phyloP scores from a whole-genome alignment of 2,329 filamentous ascomycete species.

The Bipolaris gigantea region DNA sequence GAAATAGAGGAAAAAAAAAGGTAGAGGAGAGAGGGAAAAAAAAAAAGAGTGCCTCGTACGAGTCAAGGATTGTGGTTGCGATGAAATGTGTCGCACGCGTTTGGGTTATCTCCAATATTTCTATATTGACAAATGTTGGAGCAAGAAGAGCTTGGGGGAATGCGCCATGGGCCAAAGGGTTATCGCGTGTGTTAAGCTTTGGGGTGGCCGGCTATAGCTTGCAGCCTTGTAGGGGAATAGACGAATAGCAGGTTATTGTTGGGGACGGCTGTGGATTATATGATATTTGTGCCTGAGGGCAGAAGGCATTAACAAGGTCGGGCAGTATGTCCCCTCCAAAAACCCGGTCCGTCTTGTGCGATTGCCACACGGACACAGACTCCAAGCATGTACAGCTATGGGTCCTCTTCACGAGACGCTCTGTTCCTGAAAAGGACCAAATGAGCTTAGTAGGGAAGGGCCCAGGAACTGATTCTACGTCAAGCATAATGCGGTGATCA shows the following conservation, averaged over 20 bases:
- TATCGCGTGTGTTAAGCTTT: conserved; percentile 46
- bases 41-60: conserved; percentile 44
- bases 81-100: conserved; percentile 47
- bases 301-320: conserved; percentile 45
- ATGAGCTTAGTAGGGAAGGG: conserved; percentile 48
- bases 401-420: conserved; percentile 47
- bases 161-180: conserved; percentile 43
- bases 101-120: conserved; percentile 43
- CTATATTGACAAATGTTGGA: conserved; percentile 49
- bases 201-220: conserved; percentile 43
- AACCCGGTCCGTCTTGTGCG: conserved; percentile 44
- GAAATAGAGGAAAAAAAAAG: conserved; percentile 24
- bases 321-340: conserved; percentile 41
- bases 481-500: conserved; percentile 52
- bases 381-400: conserved; percentile 46
- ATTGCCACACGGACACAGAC: conserved; percentile 48
- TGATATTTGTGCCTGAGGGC: conserved; percentile 41
- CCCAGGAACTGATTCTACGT: conserved; percentile 47
- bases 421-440: conserved; percentile 48
- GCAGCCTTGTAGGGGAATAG: conserved; percentile 37
- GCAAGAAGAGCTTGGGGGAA: conserved; percentile 40
- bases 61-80: conserved; percentile 38
- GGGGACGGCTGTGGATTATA: conserved; percentile 47
- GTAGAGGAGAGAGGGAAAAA: not conserved
- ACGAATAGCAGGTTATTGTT: conserved; percentile 30